These are phyloP conservation scores for Pluteus cervinus DNA, from an alignment of 768 basidiomycete genomes.

Conservation along the genomic window DNA sequence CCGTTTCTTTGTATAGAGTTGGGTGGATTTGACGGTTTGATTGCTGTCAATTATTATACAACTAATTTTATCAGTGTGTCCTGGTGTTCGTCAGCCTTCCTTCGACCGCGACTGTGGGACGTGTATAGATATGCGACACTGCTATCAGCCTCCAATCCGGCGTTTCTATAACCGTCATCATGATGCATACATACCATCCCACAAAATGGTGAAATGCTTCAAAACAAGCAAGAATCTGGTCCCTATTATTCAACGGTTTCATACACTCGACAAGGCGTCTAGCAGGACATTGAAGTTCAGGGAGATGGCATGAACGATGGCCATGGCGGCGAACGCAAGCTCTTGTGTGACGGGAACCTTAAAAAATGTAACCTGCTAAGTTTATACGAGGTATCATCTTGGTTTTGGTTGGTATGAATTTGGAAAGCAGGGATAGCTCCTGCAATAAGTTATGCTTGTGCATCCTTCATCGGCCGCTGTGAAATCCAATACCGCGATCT, in stretches of 20 bases:
- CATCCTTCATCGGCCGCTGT: no score
- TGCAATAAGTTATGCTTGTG: conserved; percentile 13
- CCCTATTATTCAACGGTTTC: conserved; percentile 23
- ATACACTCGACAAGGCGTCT: conserved; percentile 20
- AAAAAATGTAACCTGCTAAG: conserved; percentile 26
- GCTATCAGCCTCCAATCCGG: no score
- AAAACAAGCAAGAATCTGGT: conserved; percentile 18
- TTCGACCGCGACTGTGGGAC: no score
- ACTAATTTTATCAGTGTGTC: no score
- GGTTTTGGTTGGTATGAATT: conserved; percentile 16
- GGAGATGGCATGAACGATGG: conserved; percentile 16
- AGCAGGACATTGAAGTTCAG: conserved; percentile 14
- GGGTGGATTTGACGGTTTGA: no score
- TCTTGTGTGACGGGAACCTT: conserved; percentile 19
- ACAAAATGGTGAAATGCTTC: conserved; percentile 24
- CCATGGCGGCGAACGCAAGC: conserved; percentile 11
- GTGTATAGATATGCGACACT: no score
- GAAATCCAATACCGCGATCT: no score
- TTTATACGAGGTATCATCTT: conserved; percentile 21
- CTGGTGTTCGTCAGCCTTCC: no score
- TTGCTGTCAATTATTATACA: no score
- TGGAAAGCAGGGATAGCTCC: conserved; percentile 16
- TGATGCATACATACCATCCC: conserved; percentile 1
- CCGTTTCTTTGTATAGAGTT: no score
- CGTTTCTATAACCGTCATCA: no score